These are phyloP conservation scores for Raphanus sativus DNA, from an alignment of 345 rosid genomes.

Conservation along the genomic window DNA sequence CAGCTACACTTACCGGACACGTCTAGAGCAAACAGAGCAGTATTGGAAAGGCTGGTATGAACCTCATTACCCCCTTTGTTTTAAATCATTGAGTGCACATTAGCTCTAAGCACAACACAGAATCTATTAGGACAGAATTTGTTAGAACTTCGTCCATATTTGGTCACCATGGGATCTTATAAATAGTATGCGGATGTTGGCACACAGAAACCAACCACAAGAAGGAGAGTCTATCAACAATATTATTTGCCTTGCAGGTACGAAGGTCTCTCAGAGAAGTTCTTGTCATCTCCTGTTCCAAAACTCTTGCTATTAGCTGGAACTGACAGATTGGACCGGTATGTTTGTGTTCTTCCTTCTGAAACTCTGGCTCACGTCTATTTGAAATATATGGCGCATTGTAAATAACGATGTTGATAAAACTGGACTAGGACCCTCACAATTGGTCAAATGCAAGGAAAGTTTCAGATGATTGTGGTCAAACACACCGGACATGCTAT, in stretches of 20 bases:
- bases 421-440: constrained; percentile 64
- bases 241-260: constrained; percentile 60
- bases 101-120: not conserved
- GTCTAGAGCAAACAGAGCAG: constrained; percentile 78
- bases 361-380: not conserved
- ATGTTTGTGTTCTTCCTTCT: not conserved
- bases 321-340: constrained; percentile 91
- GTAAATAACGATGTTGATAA: not conserved
- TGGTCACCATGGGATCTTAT: too few species aligned
- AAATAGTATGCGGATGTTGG: not conserved
- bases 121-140: not conserved
- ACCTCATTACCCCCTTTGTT: not conserved
- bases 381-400: not conserved
- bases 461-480: constrained; percentile 94
- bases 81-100: not conserved
- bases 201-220: not conserved
- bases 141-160: too few species aligned
- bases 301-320: constrained; percentile 89
- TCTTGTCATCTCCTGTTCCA: constrained; percentile 79
- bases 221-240: not conserved
- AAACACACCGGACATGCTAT: constrained; percentile 97
- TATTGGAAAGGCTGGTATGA: constrained; percentile 96
- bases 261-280: constrained; percentile 89
- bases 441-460: constrained; percentile 99
- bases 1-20: constrained; percentile 78